phyloP scores from a whole-genome alignment of 1,139 yeast genomes.

The Taphrina confusa region DNA sequence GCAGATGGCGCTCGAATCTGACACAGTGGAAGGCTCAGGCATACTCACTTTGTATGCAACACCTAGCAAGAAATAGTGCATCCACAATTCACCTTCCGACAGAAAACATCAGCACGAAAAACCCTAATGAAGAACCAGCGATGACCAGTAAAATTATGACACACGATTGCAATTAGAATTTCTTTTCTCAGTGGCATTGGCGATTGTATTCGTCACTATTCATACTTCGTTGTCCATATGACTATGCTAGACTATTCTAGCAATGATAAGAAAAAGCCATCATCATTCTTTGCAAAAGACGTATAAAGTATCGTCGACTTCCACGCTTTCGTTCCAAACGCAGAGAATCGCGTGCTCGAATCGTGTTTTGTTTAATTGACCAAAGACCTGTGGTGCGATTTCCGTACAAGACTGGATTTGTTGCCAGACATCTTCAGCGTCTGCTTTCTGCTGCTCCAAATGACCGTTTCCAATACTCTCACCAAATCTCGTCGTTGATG shows the following conservation, averaged over 20 bases:
- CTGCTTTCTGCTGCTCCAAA: background rate
- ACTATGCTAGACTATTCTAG: slow-evolving; percentile 12
- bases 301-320: background rate
- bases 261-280: too few species aligned
- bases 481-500: background rate
- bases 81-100: background rate
- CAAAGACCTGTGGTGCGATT: background rate
- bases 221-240: slow-evolving; percentile 11
- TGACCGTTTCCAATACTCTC: background rate
- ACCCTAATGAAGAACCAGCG: too few species aligned
- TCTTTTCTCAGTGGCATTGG: background rate
- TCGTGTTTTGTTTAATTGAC: background rate
- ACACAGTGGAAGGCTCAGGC: background rate
- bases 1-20: slow-evolving; percentile 49
- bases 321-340: background rate
- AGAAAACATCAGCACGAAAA: too few species aligned
- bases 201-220: background rate
- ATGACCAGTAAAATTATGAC: too few species aligned
- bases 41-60: slow-evolving; percentile 9
- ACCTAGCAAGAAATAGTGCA: background rate
- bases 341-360: background rate
- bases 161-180: background rate
- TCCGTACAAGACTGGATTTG: background rate
- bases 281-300: background rate
- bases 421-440: background rate